Evolutionary conservation across 2,329 filamentous ascomycete genomes (phyloP), one percentile per base, ranked within the genome.

Genomic region (Fusarium newnesense): DNA sequence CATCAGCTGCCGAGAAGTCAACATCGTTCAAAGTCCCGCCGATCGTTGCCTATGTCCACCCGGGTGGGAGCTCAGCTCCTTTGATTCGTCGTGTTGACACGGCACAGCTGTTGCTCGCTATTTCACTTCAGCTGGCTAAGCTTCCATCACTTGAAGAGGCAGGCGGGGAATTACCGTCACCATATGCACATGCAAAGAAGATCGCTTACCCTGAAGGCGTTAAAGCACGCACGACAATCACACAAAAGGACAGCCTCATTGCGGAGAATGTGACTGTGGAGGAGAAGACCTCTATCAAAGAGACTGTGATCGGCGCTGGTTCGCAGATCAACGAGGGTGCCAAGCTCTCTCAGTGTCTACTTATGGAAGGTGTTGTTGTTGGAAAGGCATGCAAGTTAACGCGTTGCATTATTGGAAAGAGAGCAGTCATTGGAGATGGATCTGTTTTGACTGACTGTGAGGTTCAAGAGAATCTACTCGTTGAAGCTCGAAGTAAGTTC

Each of bases 351-450:
- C 90, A 95, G 73, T 98, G 96, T 81, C 83, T 98, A 53, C 84
- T 98, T 26, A 98, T 98, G 94, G 96, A 98, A 69, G 94, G 94
- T 7, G 95, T 94, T 2, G 91, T 94, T 12, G 88, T 99, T 18
- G 95, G 94, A 19, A 93, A 94, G 77, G 92, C 93, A 47, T 95
- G 92, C 79, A 94, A 94, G 81, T 85, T 98, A 58, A 96, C 93
- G 2, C 93, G 94, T 28, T 98, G 95, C 79, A 93, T 98, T 37
- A 84, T 98, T 44, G 96, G 96, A 9, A 90, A 92, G 78, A 85
- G 94, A 70, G 93, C 92, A 74, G 91, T 93, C 77, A 90, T 99
- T 75, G 95, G 96, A n/a, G 93, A 94, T 52, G 92, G 92, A 13
- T 92, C 88, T 10, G 88, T 91, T n/a, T 83, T 98, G 75, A 95